These are phyloP conservation scores for Flaveria sonorensis DNA, from an alignment of 129 eudicot genomes.

Conservation along the genomic window DNA sequence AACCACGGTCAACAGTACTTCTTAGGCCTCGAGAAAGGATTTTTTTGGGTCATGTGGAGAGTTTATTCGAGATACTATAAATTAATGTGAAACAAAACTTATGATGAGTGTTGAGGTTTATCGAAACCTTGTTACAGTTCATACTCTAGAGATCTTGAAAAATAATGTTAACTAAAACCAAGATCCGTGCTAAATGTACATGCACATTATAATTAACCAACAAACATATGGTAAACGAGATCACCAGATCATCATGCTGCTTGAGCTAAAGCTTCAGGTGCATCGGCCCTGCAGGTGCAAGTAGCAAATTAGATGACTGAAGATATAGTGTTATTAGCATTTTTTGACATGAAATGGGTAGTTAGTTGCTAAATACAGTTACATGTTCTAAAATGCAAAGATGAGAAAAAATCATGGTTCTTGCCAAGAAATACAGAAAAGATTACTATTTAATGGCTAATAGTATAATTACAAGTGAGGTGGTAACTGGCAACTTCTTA, in stretches of 20 bases:
- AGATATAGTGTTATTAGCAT: background rate
- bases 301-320: background rate
- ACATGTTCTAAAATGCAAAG: background rate
- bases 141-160: constrained; percentile 11
- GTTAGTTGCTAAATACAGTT: background rate
- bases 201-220: constrained; percentile 26
- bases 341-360: background rate
- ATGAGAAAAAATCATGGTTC: background rate
- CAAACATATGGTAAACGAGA: constrained; percentile 15
- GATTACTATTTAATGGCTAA: background rate
- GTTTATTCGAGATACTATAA: constrained; percentile 31
- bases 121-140: constrained; percentile 18
- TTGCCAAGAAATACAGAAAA: background rate
- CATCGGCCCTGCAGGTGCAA: constrained; percentile 45
- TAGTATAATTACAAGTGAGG: background rate
- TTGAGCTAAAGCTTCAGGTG: constrained; percentile 61
- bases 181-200: constrained; percentile 29
- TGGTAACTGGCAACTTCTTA: background rate
- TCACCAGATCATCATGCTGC: constrained; percentile 59
- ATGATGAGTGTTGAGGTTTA: constrained; percentile 17
- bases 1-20: constrained; percentile 71
- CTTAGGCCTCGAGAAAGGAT: constrained; percentile 75
- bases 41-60: constrained; percentile 58
- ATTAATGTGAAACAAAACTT: constrained; percentile 29
- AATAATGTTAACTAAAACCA: background rate